These are phyloP conservation scores for Hyphopichia burtonii DNA, from an alignment of 1,139 yeast species.

Conservation along the genomic window DNA sequence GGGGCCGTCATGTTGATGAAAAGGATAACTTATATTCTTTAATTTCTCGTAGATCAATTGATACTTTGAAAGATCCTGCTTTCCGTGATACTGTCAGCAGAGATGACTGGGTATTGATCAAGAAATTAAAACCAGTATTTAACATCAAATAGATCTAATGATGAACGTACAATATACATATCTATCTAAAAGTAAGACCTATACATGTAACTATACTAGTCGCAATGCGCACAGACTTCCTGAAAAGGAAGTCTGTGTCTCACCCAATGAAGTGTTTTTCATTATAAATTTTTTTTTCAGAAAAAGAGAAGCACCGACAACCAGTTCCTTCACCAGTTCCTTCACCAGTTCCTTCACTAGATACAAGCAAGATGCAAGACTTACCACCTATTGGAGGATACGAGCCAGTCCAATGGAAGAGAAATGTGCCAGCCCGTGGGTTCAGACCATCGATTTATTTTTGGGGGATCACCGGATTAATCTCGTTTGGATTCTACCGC, in stretches of 20 bases:
- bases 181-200: no score
- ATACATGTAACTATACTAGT: neutral
- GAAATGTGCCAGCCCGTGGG: constrained; percentile 83
- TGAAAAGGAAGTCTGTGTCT: constrained; percentile 11
- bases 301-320: no score
- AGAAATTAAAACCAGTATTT: constrained; percentile 83
- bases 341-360: no score
- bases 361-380: constrained; percentile 73
- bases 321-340: no score
- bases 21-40: constrained; percentile 84
- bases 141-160: constrained; percentile 55
- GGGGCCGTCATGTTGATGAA: constrained; percentile 99
- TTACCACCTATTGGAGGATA: constrained; percentile 88
- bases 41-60: constrained; percentile 85
- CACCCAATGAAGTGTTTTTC: constrained; percentile 12
- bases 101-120: constrained; percentile 92
- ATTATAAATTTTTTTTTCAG: neutral
- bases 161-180: no score
- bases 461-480: constrained; percentile 59
- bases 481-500: constrained; percentile 72
- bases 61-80: constrained; percentile 97
- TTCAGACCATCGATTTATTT: constrained; percentile 75
- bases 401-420: constrained; percentile 86
- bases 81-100: constrained; percentile 92
- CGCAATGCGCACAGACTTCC: constrained; percentile 6